These are phyloP conservation scores for Lipomyces yarrowii DNA, from an alignment of 1,139 yeast species.

Conservation along the genomic window DNA sequence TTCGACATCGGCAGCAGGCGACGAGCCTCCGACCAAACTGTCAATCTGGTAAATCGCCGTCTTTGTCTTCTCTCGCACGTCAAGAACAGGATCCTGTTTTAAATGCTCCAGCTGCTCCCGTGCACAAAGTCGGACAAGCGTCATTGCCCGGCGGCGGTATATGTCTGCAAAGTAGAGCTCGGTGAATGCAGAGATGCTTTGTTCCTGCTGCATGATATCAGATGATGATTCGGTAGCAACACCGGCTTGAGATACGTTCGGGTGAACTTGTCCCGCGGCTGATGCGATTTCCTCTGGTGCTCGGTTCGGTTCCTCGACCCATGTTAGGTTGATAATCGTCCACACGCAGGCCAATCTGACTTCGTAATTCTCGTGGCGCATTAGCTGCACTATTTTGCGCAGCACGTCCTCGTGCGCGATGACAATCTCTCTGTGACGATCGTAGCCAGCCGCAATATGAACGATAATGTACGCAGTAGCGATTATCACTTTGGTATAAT, in stretches of 20 bases:
- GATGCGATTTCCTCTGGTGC: not conserved
- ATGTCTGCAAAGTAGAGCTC: slow-evolving; percentile 7
- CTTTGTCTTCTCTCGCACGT: slow-evolving; percentile 54
- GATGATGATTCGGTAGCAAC: not conserved
- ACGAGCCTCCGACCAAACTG: not conserved
- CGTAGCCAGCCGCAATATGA: slow-evolving; percentile 60
- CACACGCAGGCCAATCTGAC: slow-evolving; percentile 60
- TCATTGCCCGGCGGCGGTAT: slow-evolving; percentile 25
- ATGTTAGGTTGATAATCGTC: slow-evolving; percentile 60
- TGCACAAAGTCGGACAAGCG: slow-evolving; percentile 48
- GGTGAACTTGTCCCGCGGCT: not conserved
- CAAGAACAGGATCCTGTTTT: slow-evolving; percentile 45
- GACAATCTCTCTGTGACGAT: slow-evolving; percentile 51
- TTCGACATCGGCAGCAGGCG: not conserved
- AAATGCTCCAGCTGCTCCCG: slow-evolving; percentile 43
- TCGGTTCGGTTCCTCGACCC: slow-evolving; percentile 46
- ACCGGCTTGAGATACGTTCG: not conserved
- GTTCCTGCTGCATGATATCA: not conserved
- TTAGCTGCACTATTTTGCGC: slow-evolving; percentile 43
- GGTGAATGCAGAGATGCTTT: slow-evolving; percentile 6
- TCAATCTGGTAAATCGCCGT: slow-evolving; percentile 49
- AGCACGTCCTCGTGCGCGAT: slow-evolving; percentile 49
- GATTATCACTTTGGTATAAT: slow-evolving; percentile 46
- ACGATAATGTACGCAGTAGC: slow-evolving; percentile 58
- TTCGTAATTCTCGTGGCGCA: slow-evolving; percentile 45